These are phyloP conservation scores for Fusarium globosum DNA, from an alignment of 2,329 filamentous ascomycete genomes.

Conservation along the genomic window DNA sequence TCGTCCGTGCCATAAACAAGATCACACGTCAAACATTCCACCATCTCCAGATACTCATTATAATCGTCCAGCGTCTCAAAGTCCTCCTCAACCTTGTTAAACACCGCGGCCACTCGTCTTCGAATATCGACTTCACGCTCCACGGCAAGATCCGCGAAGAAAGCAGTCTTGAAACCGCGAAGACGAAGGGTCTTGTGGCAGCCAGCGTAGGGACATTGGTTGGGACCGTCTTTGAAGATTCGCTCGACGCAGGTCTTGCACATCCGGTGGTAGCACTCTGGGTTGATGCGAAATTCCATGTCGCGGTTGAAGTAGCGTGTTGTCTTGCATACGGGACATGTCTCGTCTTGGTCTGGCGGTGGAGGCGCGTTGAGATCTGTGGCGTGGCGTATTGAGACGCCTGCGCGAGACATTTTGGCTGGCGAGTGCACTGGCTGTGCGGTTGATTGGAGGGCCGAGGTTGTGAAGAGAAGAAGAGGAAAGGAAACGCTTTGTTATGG, in stretches of 20 bases:
- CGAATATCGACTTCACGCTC: constrained; percentile 96
- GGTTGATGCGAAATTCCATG: constrained; percentile 96
- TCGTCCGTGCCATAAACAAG: constrained; percentile 78
- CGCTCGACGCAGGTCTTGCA: constrained; percentile 95
- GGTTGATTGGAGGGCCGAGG: background rate
- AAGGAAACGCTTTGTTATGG: background rate
- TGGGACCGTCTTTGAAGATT: constrained; percentile 91
- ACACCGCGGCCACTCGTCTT: constrained; percentile 79
- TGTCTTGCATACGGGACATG: constrained; percentile 97
- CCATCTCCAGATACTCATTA: constrained; percentile 94
- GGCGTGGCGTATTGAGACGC: constrained; percentile 47
- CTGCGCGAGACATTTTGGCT: constrained; percentile 46
- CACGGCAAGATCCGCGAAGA: constrained; percentile 87
- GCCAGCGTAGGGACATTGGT: constrained; percentile 89
- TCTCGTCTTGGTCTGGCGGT: constrained; percentile 65
- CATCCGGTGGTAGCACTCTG: constrained; percentile 99
- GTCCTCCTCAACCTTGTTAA: constrained; percentile 91
- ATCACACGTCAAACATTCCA: constrained; percentile 91
- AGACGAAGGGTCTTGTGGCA: constrained; percentile 90
- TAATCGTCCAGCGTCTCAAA: constrained; percentile 86
- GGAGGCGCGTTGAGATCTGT: constrained; percentile 25
- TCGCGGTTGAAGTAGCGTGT: constrained; percentile 93
- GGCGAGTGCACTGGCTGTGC: rapidly evolving
- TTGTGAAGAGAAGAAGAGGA: background rate
- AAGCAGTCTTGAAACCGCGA: constrained; percentile 85